phyloP scores from a whole-genome alignment of 768 basidiomycete species.

The Russula foetens region DNA sequence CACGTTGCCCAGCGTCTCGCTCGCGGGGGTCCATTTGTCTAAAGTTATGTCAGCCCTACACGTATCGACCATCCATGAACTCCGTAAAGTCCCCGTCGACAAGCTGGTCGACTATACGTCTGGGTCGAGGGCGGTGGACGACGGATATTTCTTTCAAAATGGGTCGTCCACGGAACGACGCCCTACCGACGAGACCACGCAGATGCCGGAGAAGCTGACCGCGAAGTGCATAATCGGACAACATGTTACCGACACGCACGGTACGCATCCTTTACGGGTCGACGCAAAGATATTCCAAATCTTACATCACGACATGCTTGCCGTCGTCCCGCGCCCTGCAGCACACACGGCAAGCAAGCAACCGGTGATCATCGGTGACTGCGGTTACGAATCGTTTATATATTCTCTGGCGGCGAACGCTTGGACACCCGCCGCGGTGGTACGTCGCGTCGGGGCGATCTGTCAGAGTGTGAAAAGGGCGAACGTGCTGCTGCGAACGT shows the following conservation, averaged over 20 bases:
- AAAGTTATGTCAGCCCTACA: conserved; percentile 51
- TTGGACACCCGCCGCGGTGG: conserved; percentile 56
- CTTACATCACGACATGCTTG: conserved; percentile 14
- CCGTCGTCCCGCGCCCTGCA: conserved; percentile 11
- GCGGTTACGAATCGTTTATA: conserved; percentile 51
- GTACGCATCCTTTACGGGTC: conserved; percentile 14
- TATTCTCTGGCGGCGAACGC: conserved; percentile 53
- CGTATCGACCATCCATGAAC: conserved; percentile 48
- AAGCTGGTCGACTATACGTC: conserved; percentile 41
- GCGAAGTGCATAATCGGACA: conserved; percentile 22
- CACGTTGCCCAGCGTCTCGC: conserved; percentile 48
- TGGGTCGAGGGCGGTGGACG: conserved; percentile 53
- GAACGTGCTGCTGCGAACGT: conserved; percentile 53
- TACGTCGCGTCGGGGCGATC: conserved; percentile 63
- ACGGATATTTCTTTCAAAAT: conserved; percentile 57
- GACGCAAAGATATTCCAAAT: conserved; percentile 12
- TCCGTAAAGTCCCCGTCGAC: conserved; percentile 51
- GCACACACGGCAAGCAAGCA: conserved; percentile 34
- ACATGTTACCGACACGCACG: conserved; percentile 11
- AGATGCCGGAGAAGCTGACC: conserved; percentile 25
- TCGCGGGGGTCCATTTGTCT: conserved; percentile 60
- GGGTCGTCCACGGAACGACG: conserved; percentile 39
- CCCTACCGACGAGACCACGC: conserved; percentile 23
- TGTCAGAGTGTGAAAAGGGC: conserved; percentile 62
- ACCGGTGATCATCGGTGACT: conserved; percentile 72